phyloP scores from a whole-genome alignment of 2,329 filamentous ascomycete species.

The Colletotrichum filicis region DNA sequence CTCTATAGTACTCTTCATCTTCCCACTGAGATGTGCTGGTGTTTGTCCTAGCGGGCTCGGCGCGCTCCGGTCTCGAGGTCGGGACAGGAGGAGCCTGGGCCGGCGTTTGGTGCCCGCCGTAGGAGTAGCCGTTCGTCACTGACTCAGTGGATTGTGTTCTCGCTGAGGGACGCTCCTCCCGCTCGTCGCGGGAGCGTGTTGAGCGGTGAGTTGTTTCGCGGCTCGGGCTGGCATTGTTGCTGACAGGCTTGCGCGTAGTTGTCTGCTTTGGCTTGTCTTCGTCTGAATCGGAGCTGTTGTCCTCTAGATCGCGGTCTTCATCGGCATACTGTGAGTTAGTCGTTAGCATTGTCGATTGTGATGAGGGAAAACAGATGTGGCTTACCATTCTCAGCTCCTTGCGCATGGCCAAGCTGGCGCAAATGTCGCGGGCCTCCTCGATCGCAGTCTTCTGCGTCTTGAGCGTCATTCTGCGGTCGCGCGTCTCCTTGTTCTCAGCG shows the following conservation, averaged over 20 bases:
- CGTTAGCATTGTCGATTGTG: background rate
- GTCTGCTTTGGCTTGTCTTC: constrained; percentile 24
- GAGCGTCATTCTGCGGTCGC: constrained; percentile 58
- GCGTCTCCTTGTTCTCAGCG: constrained; percentile 63
- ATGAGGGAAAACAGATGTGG: background rate
- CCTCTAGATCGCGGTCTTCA: constrained; percentile 39
- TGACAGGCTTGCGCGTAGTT: constrained; percentile 26
- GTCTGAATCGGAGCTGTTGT: constrained; percentile 43
- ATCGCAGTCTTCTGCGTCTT: constrained; percentile 61
- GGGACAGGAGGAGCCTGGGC: background rate
- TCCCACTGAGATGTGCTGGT: constrained; percentile 29
- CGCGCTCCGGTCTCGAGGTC: background rate
- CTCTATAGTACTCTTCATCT: constrained; percentile 37
- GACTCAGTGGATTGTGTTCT: constrained; percentile 1
- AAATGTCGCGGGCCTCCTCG: constrained; percentile 61
- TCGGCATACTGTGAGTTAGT: constrained; percentile 39
- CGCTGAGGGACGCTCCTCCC: constrained; percentile 5
- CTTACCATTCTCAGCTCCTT: constrained; percentile 55
- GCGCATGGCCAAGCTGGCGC: constrained; percentile 62
- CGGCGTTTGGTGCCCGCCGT: constrained; percentile 6
- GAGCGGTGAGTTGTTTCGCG: constrained; percentile 5
- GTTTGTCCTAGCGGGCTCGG: constrained; percentile 27
- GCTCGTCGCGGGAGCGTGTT: constrained; percentile 24
- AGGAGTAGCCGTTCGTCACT: constrained; percentile 15
- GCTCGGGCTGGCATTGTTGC: constrained; percentile 15